Conservation (phyloP, 441 rosid genomes). For the Lagerstroemia fauriei region DNA sequence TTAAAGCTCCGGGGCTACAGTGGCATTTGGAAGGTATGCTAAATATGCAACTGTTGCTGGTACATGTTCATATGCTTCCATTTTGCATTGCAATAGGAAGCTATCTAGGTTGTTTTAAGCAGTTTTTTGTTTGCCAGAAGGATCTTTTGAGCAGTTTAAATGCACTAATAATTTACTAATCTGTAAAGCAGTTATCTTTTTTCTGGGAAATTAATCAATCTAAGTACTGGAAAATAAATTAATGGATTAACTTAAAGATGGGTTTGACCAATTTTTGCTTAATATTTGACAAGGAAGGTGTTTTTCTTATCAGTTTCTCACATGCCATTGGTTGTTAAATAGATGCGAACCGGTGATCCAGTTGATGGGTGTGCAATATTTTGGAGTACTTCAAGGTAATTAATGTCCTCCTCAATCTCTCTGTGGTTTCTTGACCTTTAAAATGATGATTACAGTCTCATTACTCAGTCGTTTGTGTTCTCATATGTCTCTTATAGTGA, state of each 20-base stretch:
- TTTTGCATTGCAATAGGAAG: background rate
- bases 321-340: conserved; percentile 24
- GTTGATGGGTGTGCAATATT: conserved; percentile 95
- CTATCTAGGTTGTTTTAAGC: background rate
- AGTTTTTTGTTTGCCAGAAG: too few relatives aligned
- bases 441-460: too few relatives aligned
- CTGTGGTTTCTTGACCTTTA: background rate
- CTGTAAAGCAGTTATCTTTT: background rate
- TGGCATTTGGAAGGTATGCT: conserved; percentile 82
- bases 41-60: background rate
- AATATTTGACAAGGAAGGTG: background rate
- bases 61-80: background rate
- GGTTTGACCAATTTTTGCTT: background rate
- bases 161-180: background rate
- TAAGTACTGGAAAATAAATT: background rate
- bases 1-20: conserved; percentile 63
- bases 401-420: background rate
- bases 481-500: background rate
- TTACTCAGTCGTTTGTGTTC: background rate
- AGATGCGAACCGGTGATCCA: conserved; percentile 95
- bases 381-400: conserved; percentile 83
- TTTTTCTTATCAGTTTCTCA: conserved; percentile 5
- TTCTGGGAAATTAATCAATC: background rate
- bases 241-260: background rate
- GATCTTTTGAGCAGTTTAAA: background rate